phyloP scores from a whole-genome alignment of 2,329 filamentous ascomycete genomes.

The Emergomyces pasteurianus region DNA sequence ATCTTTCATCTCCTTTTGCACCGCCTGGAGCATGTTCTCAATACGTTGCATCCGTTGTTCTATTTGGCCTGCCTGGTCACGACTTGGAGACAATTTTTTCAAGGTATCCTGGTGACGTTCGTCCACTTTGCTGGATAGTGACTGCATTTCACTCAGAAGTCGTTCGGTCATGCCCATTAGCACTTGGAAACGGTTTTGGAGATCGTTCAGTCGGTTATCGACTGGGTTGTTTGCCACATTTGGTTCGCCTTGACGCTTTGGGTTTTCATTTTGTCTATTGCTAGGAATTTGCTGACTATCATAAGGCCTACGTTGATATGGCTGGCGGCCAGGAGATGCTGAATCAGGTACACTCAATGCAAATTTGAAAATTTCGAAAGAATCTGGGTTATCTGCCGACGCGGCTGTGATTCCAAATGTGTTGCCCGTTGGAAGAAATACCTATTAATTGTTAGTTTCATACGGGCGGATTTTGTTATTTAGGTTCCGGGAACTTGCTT shows the following conservation, averaged over 20 bases:
- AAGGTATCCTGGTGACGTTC: conserved; percentile 41
- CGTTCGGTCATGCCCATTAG: conserved; percentile 49
- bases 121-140: conserved; percentile 42
- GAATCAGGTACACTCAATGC: conserved; percentile 48
- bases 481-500: conserved; percentile 25
- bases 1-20: conserved; percentile 44
- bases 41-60: conserved; percentile 42
- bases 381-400: conserved; percentile 83
- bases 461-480: neutral
- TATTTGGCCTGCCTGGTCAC: conserved; percentile 28
- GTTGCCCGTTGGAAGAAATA: conserved; percentile 69
- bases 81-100: conserved; percentile 21
- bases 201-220: conserved; percentile 24
- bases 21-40: conserved; percentile 38
- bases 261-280: conserved; percentile 22
- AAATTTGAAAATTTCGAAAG: conserved; percentile 86
- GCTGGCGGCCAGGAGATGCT: neutral
- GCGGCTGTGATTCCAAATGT: conserved; percentile 78
- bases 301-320: conserved; percentile 3
- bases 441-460: conserved; percentile 29
- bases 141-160: conserved; percentile 42
- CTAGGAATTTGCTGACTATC: conserved; percentile 13
- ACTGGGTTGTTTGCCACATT: conserved; percentile 19
- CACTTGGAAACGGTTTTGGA: conserved; percentile 66
- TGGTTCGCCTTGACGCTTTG: conserved; percentile 22